These are phyloP conservation scores for Acanthamoeba castellanii DNA, from an alignment of 208 protist genomes.

Conservation along the genomic window DNA sequence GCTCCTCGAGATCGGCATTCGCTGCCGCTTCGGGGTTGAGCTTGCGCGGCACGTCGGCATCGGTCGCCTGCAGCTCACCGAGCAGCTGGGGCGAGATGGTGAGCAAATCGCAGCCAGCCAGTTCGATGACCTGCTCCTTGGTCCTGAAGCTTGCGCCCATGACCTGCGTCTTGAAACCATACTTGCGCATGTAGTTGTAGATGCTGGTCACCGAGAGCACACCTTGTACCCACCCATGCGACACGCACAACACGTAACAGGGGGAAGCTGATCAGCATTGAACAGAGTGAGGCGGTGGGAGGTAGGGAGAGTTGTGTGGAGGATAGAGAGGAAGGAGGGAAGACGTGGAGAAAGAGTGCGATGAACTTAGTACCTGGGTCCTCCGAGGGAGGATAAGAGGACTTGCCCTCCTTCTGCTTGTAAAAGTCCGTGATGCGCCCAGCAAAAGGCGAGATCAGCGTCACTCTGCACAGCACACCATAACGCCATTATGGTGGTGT, in stretches of 20 bases:
- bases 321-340: not conserved
- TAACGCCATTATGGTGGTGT: not conserved
- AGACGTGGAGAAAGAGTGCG: not conserved
- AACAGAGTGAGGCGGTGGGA: not conserved
- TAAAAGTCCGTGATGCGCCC: slow-evolving; percentile 98
- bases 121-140: slow-evolving; percentile 93
- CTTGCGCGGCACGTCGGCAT: slow-evolving; percentile 63
- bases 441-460: slow-evolving; percentile 94
- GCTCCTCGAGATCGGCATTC: slow-evolving; percentile 72
- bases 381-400: slow-evolving; percentile 88
- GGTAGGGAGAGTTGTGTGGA: too few relatives aligned
- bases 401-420: slow-evolving; percentile 87
- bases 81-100: slow-evolving; percentile 97
- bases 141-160: slow-evolving; percentile 99
- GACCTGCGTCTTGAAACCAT: slow-evolving; percentile 97
- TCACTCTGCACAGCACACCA: not conserved
- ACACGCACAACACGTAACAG: too few relatives aligned
- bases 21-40: slow-evolving; percentile 68
- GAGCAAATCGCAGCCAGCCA: slow-evolving; percentile 97
- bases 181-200: slow-evolving; percentile 98
- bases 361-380: slow-evolving; percentile 91
- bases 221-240: slow-evolving; percentile 80
- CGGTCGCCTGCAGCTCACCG: slow-evolving; percentile 91
- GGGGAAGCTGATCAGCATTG: too few relatives aligned
- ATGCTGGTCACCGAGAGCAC: slow-evolving; percentile 96